Conservation (phyloP, 805 yeast species). For the Huiozyma sinensis region DNA sequence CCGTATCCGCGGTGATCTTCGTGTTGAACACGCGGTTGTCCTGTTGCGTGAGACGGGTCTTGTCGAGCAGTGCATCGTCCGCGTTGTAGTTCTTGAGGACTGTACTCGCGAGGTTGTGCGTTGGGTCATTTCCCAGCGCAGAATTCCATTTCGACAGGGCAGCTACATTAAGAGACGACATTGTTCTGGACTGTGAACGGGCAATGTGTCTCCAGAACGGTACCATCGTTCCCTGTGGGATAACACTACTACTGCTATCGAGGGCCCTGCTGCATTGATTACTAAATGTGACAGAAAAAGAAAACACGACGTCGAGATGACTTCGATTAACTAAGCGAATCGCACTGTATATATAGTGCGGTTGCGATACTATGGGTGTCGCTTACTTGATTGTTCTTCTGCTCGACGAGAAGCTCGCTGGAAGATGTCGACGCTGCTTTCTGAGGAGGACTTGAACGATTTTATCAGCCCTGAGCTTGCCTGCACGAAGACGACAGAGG, state of each 20-base stretch:
- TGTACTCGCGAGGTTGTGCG: constrained; percentile 27
- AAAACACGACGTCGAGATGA: no score
- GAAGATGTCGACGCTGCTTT: constrained; percentile 73
- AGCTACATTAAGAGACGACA: not conserved
- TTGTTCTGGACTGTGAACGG: not conserved
- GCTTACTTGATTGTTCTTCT: no score
- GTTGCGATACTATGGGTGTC: no score
- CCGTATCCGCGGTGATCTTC: constrained; percentile 28
- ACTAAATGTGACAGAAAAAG: no score
- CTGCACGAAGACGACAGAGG: constrained; percentile 73
- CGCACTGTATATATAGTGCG: no score
- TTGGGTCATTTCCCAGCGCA: constrained; percentile 20
- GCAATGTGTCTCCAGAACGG: no score
- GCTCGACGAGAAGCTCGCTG: not conserved
- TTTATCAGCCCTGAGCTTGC: constrained; percentile 92
- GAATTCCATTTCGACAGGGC: constrained; percentile 13
- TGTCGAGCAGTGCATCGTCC: constrained; percentile 25
- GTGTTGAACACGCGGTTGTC: constrained; percentile 24
- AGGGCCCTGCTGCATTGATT: no score
- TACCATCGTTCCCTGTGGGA: no score
- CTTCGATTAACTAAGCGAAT: no score
- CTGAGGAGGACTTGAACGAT: constrained; percentile 87
- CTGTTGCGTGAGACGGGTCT: constrained; percentile 12
- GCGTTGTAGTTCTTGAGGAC: constrained; percentile 28
- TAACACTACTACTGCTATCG: no score